Evolutionary conservation across 2,329 filamentous ascomycete species (phyloP).

Genomic region (Blastomyces emzantsi): DNA sequence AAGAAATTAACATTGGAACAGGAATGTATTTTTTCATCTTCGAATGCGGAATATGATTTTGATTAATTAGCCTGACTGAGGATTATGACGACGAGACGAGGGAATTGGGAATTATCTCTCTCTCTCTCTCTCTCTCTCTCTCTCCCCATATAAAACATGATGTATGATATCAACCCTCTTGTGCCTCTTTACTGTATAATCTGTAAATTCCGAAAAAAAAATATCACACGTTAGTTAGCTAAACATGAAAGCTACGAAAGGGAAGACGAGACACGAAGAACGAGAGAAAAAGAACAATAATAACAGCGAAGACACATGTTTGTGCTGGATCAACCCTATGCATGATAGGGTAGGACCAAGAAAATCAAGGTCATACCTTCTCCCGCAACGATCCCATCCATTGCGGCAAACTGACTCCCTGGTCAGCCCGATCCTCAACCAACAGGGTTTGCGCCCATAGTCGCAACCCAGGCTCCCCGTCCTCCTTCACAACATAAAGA

Average conservation of each 20-base stretch:
- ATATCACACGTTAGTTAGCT: conserved; percentile 2
- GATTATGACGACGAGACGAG: not conserved
- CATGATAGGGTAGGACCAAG: not conserved
- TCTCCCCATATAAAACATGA: not conserved
- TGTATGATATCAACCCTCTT: not conserved
- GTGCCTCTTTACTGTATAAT: conserved; percentile 16
- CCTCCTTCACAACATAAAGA: conserved; percentile 86
- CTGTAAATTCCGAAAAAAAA: conserved; percentile 10
- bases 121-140: not conserved
- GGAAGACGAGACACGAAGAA: not conserved
- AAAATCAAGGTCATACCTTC: conserved; percentile 58
- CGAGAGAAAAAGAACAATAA: not conserved
- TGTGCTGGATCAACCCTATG: not conserved
- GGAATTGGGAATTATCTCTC: no score
- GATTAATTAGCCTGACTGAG: not conserved
- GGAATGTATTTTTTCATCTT: not conserved
- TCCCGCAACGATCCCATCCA: conserved; percentile 88
- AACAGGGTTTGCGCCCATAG: conserved; percentile 95
- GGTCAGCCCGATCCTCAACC: conserved; percentile 89
- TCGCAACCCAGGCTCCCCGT: conserved; percentile 89
- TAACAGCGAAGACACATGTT: not conserved
- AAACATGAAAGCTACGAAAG: not conserved
- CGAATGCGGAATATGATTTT: not conserved
- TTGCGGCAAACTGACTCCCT: conserved; percentile 84
- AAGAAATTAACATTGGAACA: not conserved